Conservation (phyloP, 805 yeast genomes). For the Sungouiella blattae region DNA sequence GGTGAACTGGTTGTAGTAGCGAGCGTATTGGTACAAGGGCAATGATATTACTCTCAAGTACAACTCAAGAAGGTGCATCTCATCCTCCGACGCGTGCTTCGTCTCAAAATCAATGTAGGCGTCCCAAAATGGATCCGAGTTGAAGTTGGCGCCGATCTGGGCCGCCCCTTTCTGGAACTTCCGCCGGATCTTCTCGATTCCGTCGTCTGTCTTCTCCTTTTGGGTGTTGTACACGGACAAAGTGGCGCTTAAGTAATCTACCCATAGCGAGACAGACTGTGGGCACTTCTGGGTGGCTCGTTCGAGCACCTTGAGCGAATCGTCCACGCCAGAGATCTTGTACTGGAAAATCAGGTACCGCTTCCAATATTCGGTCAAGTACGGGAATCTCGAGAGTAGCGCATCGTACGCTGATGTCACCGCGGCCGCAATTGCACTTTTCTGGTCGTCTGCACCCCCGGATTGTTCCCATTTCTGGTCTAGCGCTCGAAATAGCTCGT, state of each 20-base stretch:
- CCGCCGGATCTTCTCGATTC: constrained; percentile 20
- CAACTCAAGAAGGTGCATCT: constrained; percentile 33
- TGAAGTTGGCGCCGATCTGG: constrained; percentile 65
- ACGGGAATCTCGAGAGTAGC: constrained; percentile 54
- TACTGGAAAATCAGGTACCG: constrained; percentile 52
- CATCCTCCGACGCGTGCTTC: constrained; percentile 13
- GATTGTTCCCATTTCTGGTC: constrained; percentile 19
- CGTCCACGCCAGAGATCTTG: constrained; percentile 51
- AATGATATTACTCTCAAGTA: constrained; percentile 47
- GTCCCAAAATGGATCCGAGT: constrained; percentile 84
- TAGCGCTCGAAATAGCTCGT: constrained; percentile 29
- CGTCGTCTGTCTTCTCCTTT: constrained; percentile 1
- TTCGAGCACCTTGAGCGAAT: constrained; percentile 45
- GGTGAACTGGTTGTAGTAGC: constrained; percentile 55
- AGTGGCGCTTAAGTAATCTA: constrained; percentile 57
- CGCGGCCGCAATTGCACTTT: constrained; percentile 4
- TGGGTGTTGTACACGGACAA: constrained; percentile 4
- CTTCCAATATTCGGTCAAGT: constrained; percentile 62
- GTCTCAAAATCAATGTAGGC: constrained; percentile 53
- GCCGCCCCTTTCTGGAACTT: constrained; percentile 48
- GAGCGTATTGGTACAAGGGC: constrained; percentile 86
- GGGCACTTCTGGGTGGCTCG: constrained; percentile 43
- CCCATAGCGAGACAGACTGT: constrained; percentile 63
- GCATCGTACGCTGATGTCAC: constrained; percentile 17
- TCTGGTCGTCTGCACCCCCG: constrained; percentile 1